Conservation (phyloP, 1,284 basidiomycete species). For the Stygiomarasmius scandens region DNA sequence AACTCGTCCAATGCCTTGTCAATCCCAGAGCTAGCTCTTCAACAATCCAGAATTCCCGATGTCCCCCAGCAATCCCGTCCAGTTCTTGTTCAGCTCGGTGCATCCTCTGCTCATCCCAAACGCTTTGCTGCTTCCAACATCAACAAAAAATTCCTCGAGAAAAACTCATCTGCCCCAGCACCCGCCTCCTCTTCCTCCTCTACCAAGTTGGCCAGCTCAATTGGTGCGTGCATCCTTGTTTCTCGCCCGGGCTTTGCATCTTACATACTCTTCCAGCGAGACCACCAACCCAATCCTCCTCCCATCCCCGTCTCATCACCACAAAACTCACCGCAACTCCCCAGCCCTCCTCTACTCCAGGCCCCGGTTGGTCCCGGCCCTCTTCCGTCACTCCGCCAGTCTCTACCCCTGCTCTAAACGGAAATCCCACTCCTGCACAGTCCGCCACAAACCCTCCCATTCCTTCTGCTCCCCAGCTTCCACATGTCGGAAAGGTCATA, state of each 20-base stretch:
- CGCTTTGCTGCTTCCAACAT: slow-evolving; percentile 85
- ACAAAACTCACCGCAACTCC: slow-evolving; percentile 79
- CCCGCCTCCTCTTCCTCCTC: slow-evolving; percentile 28
- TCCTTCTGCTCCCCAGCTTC: slow-evolving; percentile 34
- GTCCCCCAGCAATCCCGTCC: slow-evolving; percentile 33
- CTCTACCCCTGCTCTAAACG: slow-evolving; percentile 42
- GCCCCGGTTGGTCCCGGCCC: slow-evolving; percentile 77
- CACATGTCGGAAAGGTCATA: slow-evolving; percentile 60
- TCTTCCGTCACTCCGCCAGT: slow-evolving; percentile 67
- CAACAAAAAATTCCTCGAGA: slow-evolving; percentile 93
- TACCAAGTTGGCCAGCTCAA: slow-evolving; percentile 51
- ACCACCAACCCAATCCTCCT: slow-evolving; percentile 52
- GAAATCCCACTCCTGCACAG: slow-evolving; percentile 46
- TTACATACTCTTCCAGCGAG: slow-evolving; percentile 47
- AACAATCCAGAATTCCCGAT: no score
- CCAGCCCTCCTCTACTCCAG: slow-evolving; percentile 54
- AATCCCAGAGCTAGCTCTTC: neutral
- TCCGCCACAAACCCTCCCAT: slow-evolving; percentile 38
- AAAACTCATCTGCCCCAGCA: slow-evolving; percentile 61
- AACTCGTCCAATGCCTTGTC: neutral
- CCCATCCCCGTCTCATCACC: slow-evolving; percentile 79
- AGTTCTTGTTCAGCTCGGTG: slow-evolving; percentile 42
- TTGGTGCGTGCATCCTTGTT: slow-evolving; percentile 44
- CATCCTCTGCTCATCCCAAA: slow-evolving; percentile 27
- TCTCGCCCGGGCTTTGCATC: neutral